phyloP scores from a whole-genome alignment of 208 protist genomes.

The Leishmania aethiopica region DNA sequence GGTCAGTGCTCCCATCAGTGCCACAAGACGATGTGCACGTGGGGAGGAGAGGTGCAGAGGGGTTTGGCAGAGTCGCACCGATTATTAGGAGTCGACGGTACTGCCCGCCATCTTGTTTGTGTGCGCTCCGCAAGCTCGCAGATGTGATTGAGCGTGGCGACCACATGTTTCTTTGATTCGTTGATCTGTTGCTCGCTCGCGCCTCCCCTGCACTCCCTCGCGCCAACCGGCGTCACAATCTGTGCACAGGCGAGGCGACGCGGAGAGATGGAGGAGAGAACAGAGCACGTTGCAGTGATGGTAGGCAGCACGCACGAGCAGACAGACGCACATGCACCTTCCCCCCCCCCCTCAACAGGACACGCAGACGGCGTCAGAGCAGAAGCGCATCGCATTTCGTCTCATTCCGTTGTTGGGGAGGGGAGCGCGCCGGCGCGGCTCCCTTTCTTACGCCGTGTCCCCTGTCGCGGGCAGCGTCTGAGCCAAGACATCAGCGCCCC shows the following conservation, averaged over 20 bases:
- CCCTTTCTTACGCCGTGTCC: background rate
- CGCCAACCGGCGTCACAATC: background rate
- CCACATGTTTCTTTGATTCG: background rate
- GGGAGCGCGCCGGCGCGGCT: too few relatives aligned
- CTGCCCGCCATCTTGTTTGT: background rate
- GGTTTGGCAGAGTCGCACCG: background rate
- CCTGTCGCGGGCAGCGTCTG: background rate
- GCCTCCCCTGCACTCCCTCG: background rate
- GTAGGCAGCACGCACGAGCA: background rate
- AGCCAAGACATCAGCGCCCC: background rate
- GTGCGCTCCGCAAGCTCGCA: background rate
- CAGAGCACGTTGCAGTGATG: background rate
- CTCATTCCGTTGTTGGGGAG: background rate
- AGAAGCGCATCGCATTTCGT: too few relatives aligned
- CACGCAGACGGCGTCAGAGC: background rate
- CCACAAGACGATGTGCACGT: background rate
- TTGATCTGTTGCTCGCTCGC: background rate
- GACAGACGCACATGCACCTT: background rate
- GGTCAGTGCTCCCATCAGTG: background rate
- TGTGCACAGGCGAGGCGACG: background rate
- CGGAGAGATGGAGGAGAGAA: background rate
- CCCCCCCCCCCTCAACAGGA: background rate
- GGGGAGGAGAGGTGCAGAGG: background rate
- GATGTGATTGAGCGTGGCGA: background rate
- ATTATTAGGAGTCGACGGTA: background rate